phyloP scores from a whole-genome alignment of 23 red algal species.

The Gracilaria domingensis region DNA sequence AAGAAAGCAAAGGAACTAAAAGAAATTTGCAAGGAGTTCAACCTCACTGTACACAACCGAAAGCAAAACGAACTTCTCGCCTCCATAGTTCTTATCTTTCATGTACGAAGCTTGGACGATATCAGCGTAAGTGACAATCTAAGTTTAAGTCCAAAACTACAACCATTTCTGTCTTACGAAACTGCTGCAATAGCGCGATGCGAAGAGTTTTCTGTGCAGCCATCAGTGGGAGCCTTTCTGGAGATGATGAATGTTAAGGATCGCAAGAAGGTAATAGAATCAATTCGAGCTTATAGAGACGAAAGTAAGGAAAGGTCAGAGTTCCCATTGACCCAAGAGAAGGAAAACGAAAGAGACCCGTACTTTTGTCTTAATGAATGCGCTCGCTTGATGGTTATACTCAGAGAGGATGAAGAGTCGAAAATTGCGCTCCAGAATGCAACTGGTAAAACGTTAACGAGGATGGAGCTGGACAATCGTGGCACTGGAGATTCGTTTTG shows the following conservation, averaged over 20 bases:
- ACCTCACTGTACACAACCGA: not conserved
- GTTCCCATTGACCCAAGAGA: not conserved
- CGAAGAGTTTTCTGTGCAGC: not conserved
- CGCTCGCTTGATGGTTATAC: not conserved
- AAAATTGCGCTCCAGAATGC: not conserved
- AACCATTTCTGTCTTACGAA: not conserved
- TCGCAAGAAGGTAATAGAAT: not conserved
- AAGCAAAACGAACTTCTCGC: not conserved
- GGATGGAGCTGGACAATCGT: not conserved
- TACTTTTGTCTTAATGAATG: not conserved
- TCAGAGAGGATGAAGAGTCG: not conserved
- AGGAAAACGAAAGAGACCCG: not conserved
- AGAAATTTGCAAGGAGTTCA: not conserved
- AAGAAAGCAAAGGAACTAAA: not conserved
- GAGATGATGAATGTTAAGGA: not conserved
- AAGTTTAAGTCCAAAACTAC: not conserved
- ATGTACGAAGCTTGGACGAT: not conserved
- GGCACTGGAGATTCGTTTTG: not conserved
- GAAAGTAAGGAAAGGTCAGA: not conserved
- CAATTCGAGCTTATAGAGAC: not conserved
- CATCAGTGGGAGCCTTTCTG: not conserved
- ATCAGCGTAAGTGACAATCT: not conserved
- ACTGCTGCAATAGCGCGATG: not conserved
- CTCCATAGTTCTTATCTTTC: not conserved
- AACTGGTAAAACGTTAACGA: not conserved